Evolutionary conservation across 495 filamentous ascomycete genomes (phyloP), one percentile per base, ranked within the genome.

Genomic region (Penicillium waksmanii): DNA sequence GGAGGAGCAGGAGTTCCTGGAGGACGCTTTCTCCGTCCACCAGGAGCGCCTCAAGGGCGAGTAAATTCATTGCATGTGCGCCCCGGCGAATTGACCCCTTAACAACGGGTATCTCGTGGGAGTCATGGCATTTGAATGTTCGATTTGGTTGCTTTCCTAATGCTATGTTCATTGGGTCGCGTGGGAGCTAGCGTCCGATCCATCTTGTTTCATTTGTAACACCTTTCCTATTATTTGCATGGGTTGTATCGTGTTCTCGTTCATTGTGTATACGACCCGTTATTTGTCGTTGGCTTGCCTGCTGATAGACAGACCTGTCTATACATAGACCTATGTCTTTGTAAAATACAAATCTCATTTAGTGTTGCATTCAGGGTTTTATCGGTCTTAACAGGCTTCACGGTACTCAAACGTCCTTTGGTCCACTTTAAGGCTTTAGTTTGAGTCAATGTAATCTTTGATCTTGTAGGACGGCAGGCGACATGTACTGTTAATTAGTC

Each of bases 1-100:
- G 85, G 95, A 98, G 82, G 95, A 98, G 82, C 81, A 91, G 76
- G 91, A 96, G 19, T 74, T 98, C 62, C 76, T 98, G 65, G 84
- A 95, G 73, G 85, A 83, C 75, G 95, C 87, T 51, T 89, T 85
- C 70, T 78, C 68, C 44, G 77, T 89, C 46, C 79, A 80, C 76
- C 83, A 85, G 74, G 81, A 83, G 51, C 80, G 77, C 56, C 73
- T 83, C 36, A 84, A 85, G 72, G 81, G 82, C 60, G 81, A 85
- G 71, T 80, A 78, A 69, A 69, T 63, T 44, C 57, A 31, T 61
- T n/a, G 18, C 17, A 5, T 12, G 13, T 18, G 3, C 43, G 1
- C 17, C 43, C 43, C 43, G 7, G 36, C 18, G 43, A 46, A n/a
- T 27, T 11, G 3, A 3, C 21, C 40, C 40, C 47, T 53, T 53